Percentiles rank a stretch among this genome's conserved stretches.
phyloP scores from a whole-genome alignment of 2,329 filamentous ascomycete species.

The Venturia asperata region DNA sequence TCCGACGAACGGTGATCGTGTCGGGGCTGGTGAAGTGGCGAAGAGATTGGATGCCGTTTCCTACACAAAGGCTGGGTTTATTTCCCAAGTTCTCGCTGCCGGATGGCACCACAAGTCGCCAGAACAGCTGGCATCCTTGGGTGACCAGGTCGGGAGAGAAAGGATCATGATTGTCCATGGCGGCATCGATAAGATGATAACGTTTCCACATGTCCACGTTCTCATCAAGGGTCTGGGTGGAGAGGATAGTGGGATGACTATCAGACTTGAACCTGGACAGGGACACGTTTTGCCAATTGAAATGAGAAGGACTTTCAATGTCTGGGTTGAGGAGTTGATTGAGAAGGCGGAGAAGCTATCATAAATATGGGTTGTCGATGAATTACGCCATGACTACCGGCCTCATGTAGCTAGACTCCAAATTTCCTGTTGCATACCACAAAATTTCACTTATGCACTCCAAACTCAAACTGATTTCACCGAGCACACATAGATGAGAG shows the following conservation, averaged over 20 bases:
- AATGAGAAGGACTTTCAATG: constrained; percentile 61
- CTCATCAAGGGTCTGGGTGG: constrained; percentile 62
- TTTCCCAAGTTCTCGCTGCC: constrained; percentile 70
- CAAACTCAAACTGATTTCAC: no score
- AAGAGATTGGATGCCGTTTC: constrained; percentile 57
- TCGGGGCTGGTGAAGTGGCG: constrained; percentile 68
- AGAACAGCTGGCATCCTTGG: constrained; percentile 58
- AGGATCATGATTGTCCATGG: constrained; percentile 75
- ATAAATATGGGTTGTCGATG: background rate
- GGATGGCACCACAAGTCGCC: constrained; percentile 71
- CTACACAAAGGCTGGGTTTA: constrained; percentile 61
- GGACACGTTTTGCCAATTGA: constrained; percentile 73
- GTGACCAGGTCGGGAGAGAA: constrained; percentile 61
- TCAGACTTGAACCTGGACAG: constrained; percentile 58
- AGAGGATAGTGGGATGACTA: constrained; percentile 39
- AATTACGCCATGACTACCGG: no score
- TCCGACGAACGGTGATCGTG: constrained; percentile 71
- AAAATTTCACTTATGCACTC: no score
- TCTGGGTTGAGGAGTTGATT: constrained; percentile 52
- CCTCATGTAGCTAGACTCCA: no score
- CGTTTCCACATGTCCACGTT: constrained; percentile 59
- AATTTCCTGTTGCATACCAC: no score
- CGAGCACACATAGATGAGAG: no score
- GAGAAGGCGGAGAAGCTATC: constrained; percentile 34
- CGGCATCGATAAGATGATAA: constrained; percentile 69